These are phyloP conservation scores for Arctium lappa DNA, from an alignment of 129 eudicot genomes.

Conservation along the genomic window DNA sequence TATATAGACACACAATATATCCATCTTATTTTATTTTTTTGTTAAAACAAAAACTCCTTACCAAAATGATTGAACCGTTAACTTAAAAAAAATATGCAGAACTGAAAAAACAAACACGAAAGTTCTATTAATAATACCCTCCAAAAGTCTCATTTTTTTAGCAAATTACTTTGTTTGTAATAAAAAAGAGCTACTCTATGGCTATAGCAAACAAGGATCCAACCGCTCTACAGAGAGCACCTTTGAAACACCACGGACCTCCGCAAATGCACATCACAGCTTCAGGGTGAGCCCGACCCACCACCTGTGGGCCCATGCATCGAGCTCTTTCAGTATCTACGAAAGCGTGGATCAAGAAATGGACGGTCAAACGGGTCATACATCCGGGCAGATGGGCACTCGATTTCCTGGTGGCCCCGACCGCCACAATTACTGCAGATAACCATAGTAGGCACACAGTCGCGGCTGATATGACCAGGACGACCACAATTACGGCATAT, in stretches of 20 bases:
- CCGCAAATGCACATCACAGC: no score
- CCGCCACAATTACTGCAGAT: conserved; percentile 70
- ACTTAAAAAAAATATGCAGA: not conserved
- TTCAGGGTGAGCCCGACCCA: not conserved
- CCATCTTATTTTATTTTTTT: no score
- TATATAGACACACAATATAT: no score
- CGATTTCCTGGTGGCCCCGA: conserved; percentile 56
- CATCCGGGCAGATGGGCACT: conserved; percentile 61
- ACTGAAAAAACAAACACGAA: not conserved
- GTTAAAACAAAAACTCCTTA: not conserved
- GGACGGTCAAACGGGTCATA: conserved; percentile 28
- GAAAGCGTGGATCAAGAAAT: conserved; percentile 28
- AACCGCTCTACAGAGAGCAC: not conserved
- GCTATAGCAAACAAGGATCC: conserved; percentile 5
- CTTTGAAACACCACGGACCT: not conserved
- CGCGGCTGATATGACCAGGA: conserved; percentile 66
- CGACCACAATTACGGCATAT: conserved; percentile 57
- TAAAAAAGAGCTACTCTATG: conserved; percentile 4
- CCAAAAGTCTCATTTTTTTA: not conserved
- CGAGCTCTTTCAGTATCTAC: conserved; percentile 23
- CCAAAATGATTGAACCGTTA: not conserved
- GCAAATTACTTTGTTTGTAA: not conserved
- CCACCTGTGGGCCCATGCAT: not conserved
- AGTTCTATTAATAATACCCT: not conserved
- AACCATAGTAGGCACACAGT: conserved; percentile 47